Percentiles rank a stretch among this genome's conserved stretches.
Evolutionary conservation across 208 protist species (phyloP).

Genomic region (Leishmania amazonensis): DNA sequence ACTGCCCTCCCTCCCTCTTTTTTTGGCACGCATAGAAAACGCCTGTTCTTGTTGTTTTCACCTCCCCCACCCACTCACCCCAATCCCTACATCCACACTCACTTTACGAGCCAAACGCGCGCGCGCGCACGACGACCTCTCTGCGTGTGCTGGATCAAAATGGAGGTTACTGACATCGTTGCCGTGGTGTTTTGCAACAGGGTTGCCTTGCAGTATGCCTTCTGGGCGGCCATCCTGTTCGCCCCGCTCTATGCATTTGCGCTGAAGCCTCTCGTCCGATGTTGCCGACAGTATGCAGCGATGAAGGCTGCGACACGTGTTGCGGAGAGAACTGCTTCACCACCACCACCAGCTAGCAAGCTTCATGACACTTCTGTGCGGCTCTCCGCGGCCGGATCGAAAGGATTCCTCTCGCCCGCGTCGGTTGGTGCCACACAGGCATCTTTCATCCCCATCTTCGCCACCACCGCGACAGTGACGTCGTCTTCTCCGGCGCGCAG

Average conservation of each 20-base stretch:
- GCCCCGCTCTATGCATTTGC: slow-evolving; percentile 62
- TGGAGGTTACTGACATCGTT: slow-evolving; percentile 1
- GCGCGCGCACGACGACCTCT: neutral
- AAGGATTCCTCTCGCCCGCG: slow-evolving; percentile 19
- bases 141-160: neutral
- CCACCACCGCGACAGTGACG: neutral
- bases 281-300: slow-evolving; percentile 5
- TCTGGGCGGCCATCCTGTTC: slow-evolving; percentile 40
- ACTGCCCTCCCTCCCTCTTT: neutral
- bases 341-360: neutral
- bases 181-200: slow-evolving; percentile 15
- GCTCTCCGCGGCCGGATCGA: slow-evolving; percentile 13
- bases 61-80: no score
- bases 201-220: slow-evolving; percentile 24
- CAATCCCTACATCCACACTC: neutral
- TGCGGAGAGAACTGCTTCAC: neutral
- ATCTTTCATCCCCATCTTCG: slow-evolving; percentile 14
- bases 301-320: neutral
- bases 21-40: neutral
- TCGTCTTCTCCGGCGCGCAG: neutral
- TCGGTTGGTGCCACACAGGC: slow-evolving; percentile 18
- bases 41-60: neutral
- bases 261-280: slow-evolving; percentile 41
- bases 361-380: slow-evolving; percentile 4
- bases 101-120: neutral